Evolutionary conservation across 352 stramenopile genomes (phyloP).

Genomic region (Phytophthora syringae): DNA sequence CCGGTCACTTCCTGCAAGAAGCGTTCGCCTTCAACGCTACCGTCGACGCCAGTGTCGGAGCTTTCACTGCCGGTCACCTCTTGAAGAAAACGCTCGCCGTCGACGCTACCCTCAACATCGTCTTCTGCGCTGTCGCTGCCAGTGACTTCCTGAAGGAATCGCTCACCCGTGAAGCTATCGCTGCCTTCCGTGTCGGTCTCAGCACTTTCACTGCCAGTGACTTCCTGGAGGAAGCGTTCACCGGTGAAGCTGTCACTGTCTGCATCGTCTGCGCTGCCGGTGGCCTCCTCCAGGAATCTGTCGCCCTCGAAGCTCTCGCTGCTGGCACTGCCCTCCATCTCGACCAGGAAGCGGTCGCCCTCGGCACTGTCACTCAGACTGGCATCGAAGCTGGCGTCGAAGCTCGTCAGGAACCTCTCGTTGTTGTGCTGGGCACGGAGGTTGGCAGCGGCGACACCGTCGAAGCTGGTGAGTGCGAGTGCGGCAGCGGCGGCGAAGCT

Average conservation of each 20-base stretch:
- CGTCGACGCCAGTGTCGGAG: neutral
- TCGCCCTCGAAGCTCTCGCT: conserved; percentile 6
- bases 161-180: too few species aligned
- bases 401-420: conserved; percentile 10
- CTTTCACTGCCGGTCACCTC: neutral
- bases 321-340: conserved; percentile 7
- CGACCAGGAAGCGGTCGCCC: conserved; percentile 12
- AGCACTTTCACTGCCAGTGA: neutral
- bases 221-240: neutral
- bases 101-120: neutral
- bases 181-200: neutral
- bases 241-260: neutral
- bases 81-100: neutral
- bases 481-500: conserved; percentile 17
- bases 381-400: conserved; percentile 16
- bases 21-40: neutral
- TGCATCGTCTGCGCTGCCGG: neutral
- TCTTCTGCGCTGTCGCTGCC: neutral
- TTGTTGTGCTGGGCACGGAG: conserved; percentile 12
- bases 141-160: neutral
- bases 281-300: neutral
- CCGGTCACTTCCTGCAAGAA: neutral
- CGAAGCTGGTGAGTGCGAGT: conserved; percentile 14
- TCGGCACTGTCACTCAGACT: conserved; percentile 5
- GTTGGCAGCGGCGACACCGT: conserved; percentile 15